Conservation (phyloP, 1,284 basidiomycete genomes). For the Ustilago vetiveriae region DNA sequence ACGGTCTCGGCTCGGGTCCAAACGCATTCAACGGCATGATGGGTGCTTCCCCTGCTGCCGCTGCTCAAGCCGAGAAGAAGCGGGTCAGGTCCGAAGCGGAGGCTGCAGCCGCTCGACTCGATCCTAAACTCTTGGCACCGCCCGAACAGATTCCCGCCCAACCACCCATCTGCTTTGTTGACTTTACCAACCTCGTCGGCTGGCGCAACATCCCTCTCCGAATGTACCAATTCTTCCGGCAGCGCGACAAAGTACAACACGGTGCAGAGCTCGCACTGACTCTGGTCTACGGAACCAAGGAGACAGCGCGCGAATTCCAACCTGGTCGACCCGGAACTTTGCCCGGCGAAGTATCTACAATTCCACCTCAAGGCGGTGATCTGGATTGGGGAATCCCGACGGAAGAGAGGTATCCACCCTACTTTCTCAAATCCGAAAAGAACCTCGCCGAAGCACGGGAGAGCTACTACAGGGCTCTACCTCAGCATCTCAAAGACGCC, state of each 20-base stretch:
- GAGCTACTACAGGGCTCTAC: conserved; percentile 81
- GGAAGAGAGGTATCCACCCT: conserved; percentile 78
- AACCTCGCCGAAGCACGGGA: conserved; percentile 77
- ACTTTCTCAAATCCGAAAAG: conserved; percentile 73
- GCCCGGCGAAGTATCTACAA: conserved; percentile 25
- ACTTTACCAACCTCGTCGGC: conserved; percentile 87
- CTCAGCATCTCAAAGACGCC: conserved; percentile 77
- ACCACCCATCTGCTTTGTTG: conserved; percentile 84
- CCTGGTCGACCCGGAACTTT: conserved; percentile 28
- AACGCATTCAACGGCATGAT: conserved; percentile 38
- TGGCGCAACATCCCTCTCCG: conserved; percentile 86
- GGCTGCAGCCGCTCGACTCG: conserved; percentile 51
- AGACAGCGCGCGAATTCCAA: conserved; percentile 73
- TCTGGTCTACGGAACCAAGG: conserved; percentile 73
- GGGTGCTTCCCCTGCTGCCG: conserved; percentile 28
- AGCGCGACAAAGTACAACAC: conserved; percentile 78
- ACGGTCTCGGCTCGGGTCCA: conserved; percentile 27
- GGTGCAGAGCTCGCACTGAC: conserved; percentile 85
- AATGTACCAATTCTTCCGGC: conserved; percentile 91
- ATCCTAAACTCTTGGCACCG: conserved; percentile 68
- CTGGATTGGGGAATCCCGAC: conserved; percentile 78
- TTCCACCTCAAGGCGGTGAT: conserved; percentile 70
- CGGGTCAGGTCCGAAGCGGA: conserved; percentile 29
- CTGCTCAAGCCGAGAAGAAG: conserved; percentile 43
- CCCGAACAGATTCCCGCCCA: conserved; percentile 77